These are phyloP conservation scores for Aureobasidium musti DNA, from an alignment of 2,329 filamentous ascomycete genomes.

Conservation along the genomic window DNA sequence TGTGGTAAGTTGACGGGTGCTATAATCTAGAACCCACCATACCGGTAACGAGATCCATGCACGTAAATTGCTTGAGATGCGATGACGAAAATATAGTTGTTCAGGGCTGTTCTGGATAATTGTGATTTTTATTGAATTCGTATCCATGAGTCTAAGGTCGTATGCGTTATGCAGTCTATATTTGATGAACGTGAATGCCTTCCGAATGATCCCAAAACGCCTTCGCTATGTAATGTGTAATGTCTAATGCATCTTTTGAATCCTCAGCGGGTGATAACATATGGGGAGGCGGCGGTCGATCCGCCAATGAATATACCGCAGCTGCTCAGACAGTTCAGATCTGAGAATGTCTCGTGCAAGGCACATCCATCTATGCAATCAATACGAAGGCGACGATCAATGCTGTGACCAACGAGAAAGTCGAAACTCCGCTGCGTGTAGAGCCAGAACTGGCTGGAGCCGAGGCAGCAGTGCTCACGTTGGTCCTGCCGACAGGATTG, in stretches of 20 bases:
- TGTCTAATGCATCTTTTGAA: not conserved
- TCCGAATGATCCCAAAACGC: not conserved
- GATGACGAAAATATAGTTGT: not conserved
- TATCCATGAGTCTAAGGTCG: conserved; percentile 22
- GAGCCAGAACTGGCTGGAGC: conserved; percentile 19
- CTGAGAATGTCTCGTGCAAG: not conserved
- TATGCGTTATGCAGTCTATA: conserved; percentile 24
- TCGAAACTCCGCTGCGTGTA: conserved; percentile 1
- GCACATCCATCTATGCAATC: not conserved
- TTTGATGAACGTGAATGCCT: not conserved
- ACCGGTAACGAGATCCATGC: conserved; percentile 6
- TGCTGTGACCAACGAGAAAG: conserved; percentile 10
- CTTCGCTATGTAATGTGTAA: conserved; percentile 18
- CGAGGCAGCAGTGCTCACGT: conserved; percentile 32
- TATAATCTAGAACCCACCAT: not conserved
- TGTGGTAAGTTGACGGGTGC: not conserved
- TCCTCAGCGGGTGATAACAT: too few species aligned
- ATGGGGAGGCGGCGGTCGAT: not conserved
- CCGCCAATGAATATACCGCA: not conserved
- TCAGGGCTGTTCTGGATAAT: not conserved
- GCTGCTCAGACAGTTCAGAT: not conserved
- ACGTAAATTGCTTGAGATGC: not conserved
- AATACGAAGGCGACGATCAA: conserved; percentile 16
- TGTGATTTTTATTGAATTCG: not conserved
- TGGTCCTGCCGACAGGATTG: conserved; percentile 48